Evolutionary conservation across 2,329 filamentous ascomycete species (phyloP).

Genomic region (Fusarium piperis): DNA sequence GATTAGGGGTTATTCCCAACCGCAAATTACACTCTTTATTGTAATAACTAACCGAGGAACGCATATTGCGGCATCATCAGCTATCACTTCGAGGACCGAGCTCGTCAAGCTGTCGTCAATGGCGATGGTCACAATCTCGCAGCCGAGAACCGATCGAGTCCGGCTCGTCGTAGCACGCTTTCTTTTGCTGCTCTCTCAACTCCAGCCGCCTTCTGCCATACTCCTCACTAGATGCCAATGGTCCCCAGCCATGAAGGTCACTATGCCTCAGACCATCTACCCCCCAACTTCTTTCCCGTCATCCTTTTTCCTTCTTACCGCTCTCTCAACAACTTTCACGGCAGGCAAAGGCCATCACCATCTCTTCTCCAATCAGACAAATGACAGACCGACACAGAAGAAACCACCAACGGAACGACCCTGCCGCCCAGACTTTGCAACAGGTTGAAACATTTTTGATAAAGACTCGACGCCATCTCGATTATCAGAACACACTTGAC

Average conservation of each 20-base stretch:
- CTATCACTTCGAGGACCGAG: background rate
- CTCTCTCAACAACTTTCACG: background rate
- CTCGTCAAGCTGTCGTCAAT: background rate
- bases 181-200: background rate
- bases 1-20: background rate
- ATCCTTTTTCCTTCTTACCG: background rate
- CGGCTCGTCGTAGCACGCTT: background rate
- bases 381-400: background rate
- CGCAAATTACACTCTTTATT: background rate
- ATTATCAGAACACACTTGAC: conserved; percentile 16
- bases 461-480: background rate
- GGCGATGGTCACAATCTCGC: background rate
- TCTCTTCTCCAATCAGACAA: background rate
- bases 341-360: background rate
- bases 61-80: background rate
- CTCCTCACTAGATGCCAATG: background rate
- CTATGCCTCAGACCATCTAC: background rate
- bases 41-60: background rate
- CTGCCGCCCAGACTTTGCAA: conserved; percentile 3
- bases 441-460: conserved; percentile 7
- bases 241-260: background rate
- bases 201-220: background rate
- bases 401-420: background rate
- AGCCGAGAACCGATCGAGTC: background rate
- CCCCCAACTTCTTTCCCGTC: background rate